Percentiles rank a stretch among this genome's conserved stretches.
Evolutionary conservation across 78 protist genomes (phyloP).

Genomic region (Dictyostelium purpureum): DNA sequence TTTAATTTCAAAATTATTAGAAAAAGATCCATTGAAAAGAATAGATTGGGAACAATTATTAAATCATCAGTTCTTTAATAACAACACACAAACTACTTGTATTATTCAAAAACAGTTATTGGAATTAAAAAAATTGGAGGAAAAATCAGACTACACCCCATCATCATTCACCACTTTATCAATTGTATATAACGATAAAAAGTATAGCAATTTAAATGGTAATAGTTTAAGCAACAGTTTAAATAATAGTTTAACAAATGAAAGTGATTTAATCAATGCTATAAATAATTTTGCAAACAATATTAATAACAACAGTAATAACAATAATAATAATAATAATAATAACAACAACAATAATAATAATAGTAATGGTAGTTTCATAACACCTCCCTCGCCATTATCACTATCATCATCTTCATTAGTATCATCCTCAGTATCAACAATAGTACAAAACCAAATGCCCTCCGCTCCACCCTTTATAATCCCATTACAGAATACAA

Average conservation of each 20-base stretch:
- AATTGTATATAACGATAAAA: neutral
- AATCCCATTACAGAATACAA: neutral
- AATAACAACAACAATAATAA: neutral
- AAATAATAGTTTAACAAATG: too few species aligned
- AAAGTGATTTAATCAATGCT: too few species aligned
- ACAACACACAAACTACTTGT: neutral
- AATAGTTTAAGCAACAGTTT: too few species aligned
- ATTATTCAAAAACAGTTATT: neutral
- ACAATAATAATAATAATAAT: neutral
- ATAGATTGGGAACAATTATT: neutral
- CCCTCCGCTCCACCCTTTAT: neutral
- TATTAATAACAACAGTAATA: neutral
- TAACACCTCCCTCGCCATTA: neutral
- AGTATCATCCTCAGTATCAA: neutral
- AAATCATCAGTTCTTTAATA: neutral
- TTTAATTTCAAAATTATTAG: constrained; percentile 9
- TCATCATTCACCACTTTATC: neutral
- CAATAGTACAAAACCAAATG: too few species aligned
- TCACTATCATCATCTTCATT: neutral
- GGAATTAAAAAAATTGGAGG: too few species aligned
- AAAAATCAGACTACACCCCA: too few species aligned
- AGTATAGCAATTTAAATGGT: too few species aligned
- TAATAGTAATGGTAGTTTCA: neutral
- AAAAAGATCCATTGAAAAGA: neutral
- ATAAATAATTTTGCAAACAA: too few species aligned